Conservation (phyloP, 768 basidiomycete species). For the Udeniomyces megalosporus region DNA sequence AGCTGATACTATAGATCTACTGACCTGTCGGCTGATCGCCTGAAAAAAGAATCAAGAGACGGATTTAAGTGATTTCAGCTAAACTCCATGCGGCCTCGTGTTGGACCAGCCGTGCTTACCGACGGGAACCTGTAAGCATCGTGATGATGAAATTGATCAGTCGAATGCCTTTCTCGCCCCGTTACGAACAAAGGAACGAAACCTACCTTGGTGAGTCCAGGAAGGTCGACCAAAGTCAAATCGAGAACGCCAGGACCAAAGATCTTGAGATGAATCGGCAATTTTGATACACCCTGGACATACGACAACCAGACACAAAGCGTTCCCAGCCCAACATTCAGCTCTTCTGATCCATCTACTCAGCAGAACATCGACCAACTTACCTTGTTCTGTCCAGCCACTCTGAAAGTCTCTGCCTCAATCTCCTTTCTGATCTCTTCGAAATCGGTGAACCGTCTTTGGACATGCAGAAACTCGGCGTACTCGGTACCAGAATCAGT, state of each 20-base stretch:
- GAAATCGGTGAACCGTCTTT: conserved; percentile 94
- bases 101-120: conserved; percentile 31
- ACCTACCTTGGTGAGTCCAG: conserved; percentile 83
- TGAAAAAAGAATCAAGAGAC: too few species aligned
- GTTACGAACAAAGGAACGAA: background rate
- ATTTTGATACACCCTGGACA: conserved; percentile 62
- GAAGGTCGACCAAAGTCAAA: conserved; percentile 87
- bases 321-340: background rate
- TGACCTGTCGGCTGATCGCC: conserved; percentile 1
- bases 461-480: conserved; percentile 92
- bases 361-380: conserved; percentile 5
- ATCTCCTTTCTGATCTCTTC: conserved; percentile 88
- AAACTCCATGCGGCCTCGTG: too few species aligned
- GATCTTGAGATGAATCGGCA: conserved; percentile 89
- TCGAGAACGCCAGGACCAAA: conserved; percentile 91
- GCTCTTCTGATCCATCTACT: background rate
- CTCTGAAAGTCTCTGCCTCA: conserved; percentile 90
- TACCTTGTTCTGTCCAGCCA: conserved; percentile 90
- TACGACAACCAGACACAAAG: too few species aligned
- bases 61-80: too few species aligned
- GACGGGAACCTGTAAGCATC: conserved; percentile 58
- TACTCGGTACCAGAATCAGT: conserved; percentile 45
- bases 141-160: background rate
- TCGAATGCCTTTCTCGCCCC: background rate
- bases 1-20: too few species aligned